These are phyloP conservation scores for Globisporangium camurandrum DNA, from an alignment of 352 stramenopile species.

Conservation along the genomic window DNA sequence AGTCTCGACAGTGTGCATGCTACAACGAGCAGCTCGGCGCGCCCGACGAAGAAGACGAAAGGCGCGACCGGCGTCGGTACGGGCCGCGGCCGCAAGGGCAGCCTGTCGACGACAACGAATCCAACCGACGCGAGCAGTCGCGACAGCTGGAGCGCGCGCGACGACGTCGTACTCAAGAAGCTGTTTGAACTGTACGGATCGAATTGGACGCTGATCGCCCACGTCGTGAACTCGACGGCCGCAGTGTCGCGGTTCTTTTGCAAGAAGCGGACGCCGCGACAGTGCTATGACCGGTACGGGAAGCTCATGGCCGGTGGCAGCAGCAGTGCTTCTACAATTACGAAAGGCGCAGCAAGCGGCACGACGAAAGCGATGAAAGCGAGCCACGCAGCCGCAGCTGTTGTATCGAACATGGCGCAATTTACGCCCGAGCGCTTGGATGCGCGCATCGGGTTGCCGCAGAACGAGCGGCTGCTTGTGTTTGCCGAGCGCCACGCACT, in stretches of 20 bases:
- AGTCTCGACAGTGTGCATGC: constrained; percentile 15
- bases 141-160: constrained; percentile 58
- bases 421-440: constrained; percentile 43
- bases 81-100: constrained; percentile 39
- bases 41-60: constrained; percentile 48
- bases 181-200: constrained; percentile 80
- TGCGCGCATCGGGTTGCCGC: constrained; percentile 51
- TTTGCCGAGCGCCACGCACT: constrained; percentile 46
- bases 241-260: constrained; percentile 66
- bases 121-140: constrained; percentile 26
- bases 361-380: constrained; percentile 24
- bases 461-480: constrained; percentile 40
- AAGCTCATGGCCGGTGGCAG: constrained; percentile 63
- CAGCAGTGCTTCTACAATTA: too few species aligned
- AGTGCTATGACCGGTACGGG: constrained; percentile 83
- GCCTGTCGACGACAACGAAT: constrained; percentile 25
- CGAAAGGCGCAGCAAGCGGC: background rate
- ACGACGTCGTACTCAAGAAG: constrained; percentile 79
- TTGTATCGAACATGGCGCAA: constrained; percentile 18
- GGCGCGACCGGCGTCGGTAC: constrained; percentile 27
- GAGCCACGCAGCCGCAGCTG: constrained; percentile 6
- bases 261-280: constrained; percentile 66
- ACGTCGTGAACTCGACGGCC: constrained; percentile 72
- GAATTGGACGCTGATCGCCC: constrained; percentile 84
- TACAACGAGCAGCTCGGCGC: constrained; percentile 11